Percentiles rank a stretch among this genome's conserved stretches.
phyloP scores from a whole-genome alignment of 2,329 filamentous ascomycete genomes.

The Ceratocystis cubensis region DNA sequence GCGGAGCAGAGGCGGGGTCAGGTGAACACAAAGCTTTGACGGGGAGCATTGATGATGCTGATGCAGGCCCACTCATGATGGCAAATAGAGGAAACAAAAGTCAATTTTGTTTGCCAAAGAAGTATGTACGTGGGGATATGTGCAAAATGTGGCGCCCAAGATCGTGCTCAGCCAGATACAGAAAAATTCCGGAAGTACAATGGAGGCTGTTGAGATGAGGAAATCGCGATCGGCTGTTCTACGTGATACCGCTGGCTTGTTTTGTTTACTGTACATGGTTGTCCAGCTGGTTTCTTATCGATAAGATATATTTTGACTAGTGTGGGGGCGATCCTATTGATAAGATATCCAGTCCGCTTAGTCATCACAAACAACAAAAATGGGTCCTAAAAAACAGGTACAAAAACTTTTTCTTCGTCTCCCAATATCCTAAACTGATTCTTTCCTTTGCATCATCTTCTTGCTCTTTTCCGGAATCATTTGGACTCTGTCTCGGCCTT shows the following conservation, averaged over 20 bases:
- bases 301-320: not conserved
- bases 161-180: not conserved
- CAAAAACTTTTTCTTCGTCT: not conserved
- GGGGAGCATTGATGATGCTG: not conserved
- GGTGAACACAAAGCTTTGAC: not conserved
- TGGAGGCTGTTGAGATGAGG: not conserved
- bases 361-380: not conserved
- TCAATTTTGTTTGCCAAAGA: too few relatives aligned
- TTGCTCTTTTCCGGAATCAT: not conserved
- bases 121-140: too few relatives aligned
- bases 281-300: not conserved
- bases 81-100: not conserved
- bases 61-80: not conserved
- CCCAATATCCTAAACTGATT: not conserved
- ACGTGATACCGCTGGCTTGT: too few relatives aligned
- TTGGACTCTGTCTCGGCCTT: not conserved
- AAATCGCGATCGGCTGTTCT: not conserved
- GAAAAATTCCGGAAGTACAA: not conserved
- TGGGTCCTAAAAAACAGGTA: constrained; percentile 7
- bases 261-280: not conserved
- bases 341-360: not conserved
- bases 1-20: not conserved
- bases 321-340: not conserved
- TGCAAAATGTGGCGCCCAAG: not conserved
- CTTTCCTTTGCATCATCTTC: not conserved